Conservation (phyloP, 1,139 yeast genomes). For the Taphrina pruni region DNA sequence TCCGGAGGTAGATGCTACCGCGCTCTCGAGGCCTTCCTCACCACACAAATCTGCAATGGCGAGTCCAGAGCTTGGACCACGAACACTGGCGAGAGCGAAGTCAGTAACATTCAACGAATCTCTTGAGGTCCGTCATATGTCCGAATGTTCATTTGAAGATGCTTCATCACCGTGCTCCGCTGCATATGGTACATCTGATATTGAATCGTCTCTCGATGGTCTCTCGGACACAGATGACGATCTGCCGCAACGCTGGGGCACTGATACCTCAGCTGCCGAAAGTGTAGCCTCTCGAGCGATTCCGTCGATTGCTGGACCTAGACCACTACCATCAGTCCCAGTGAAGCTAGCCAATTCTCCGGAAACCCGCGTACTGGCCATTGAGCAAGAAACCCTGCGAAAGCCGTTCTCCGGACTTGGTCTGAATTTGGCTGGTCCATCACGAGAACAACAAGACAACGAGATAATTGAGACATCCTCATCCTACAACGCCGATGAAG, state of each 20-base stretch:
- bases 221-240: slow-evolving; percentile 9
- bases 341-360: slow-evolving; percentile 14
- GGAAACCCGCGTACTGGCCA: slow-evolving; percentile 21
- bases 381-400: slow-evolving; percentile 26
- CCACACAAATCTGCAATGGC: slow-evolving; percentile 32
- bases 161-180: slow-evolving; percentile 33
- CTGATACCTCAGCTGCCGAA: neutral
- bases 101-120: slow-evolving; percentile 39
- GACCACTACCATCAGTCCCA: slow-evolving; percentile 32
- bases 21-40: slow-evolving; percentile 1
- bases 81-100: slow-evolving; percentile 20
- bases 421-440: slow-evolving; percentile 13
- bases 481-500: slow-evolving; percentile 29
- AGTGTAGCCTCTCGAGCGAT: neutral
- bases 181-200: neutral
- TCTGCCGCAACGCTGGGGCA: neutral
- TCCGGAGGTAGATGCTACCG: neutral
- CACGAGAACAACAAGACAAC: neutral
- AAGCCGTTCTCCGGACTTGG: slow-evolving; percentile 34
- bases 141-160: slow-evolving; percentile 32
- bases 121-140: slow-evolving; percentile 37
- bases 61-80: slow-evolving; percentile 18
- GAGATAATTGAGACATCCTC: neutral
- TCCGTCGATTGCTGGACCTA: slow-evolving; percentile 20
- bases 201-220: slow-evolving; percentile 11